Evolutionary conservation across 192 early-diverging fungal species (phyloP).

Genomic region (Funneliformis geosporum): DNA sequence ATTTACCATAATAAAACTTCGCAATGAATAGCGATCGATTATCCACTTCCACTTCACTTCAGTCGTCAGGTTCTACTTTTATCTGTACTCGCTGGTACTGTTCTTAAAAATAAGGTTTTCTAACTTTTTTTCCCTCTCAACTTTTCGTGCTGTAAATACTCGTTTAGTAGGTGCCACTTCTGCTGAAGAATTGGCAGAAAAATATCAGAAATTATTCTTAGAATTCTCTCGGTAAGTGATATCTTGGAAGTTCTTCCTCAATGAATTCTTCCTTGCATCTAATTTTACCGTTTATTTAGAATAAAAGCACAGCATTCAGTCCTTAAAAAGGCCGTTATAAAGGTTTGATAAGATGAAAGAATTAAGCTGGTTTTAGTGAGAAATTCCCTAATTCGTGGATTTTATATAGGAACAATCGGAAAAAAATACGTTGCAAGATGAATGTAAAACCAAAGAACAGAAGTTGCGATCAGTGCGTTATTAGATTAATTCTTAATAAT

Average conservation of each 20-base stretch:
- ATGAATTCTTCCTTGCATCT: not conserved
- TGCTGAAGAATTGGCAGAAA: constrained; percentile 57
- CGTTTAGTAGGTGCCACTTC: constrained; percentile 17
- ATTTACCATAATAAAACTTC: not conserved
- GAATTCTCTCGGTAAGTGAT: constrained; percentile 53
- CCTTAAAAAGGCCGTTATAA: constrained; percentile 58
- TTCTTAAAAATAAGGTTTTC: not conserved
- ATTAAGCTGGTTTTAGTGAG: not conserved
- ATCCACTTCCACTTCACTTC: not conserved
- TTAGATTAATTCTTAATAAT: not conserved
- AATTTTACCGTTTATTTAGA: constrained; percentile 27
- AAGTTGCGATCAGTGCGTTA: constrained; percentile 53
- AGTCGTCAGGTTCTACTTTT: constrained; percentile 6
- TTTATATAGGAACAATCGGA: constrained; percentile 54
- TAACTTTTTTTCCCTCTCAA: not conserved
- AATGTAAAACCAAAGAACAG: constrained; percentile 60
- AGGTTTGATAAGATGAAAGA: constrained; percentile 38
- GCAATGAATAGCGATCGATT: not conserved
- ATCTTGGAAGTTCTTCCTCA: not conserved
- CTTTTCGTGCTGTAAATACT: too few relatives aligned
- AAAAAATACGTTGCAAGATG: constrained; percentile 49
- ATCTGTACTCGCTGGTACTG: not conserved
- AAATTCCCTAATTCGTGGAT: not conserved
- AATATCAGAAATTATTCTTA: constrained; percentile 56
- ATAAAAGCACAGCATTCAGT: constrained; percentile 64